Evolutionary conservation across 2,329 filamentous ascomycete genomes (phyloP), one percentile per base, ranked within the genome.

Genomic region (Fusarium devonianum): DNA sequence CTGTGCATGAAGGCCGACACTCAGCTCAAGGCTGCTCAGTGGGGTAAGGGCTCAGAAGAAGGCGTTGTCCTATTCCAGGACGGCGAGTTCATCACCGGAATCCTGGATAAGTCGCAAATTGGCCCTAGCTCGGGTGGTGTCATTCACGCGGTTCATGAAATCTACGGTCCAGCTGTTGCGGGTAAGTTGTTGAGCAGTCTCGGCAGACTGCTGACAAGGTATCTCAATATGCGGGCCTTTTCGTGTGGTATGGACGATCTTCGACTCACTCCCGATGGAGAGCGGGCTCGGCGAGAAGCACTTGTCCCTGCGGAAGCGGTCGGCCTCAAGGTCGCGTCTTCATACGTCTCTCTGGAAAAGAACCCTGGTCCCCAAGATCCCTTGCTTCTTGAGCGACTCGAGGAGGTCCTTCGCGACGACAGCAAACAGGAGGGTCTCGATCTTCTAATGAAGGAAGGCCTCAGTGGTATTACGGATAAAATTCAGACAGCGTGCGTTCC

Each of bases 231-330:
- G 86, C 84, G 92, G 40, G 94, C 93, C 2, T 97, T 97, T 71
- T 94, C 90, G 58, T 99, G 94, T 71, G 95, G 95, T 69, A 96
- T 99, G 73, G 93, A 99, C 66, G 95, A 99, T 78, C 79, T 99
- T 49, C 85, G 89, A 49, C 83, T 99, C 40, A 97, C 93, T 1
- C 78, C 82, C 2, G 78, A 89, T 55, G 93, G 94, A 42, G 92
- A 99, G 68, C 75, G 76, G 45, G 78, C 80, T 42, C 86, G 94
- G 30, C 83, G 81, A 59, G 77, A 88, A 58, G 85, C 86, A 55
- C 76, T 99, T 10, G 75, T 80, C 56, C 82, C 82, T 38, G 89
- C 91, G 1, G 75, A 85, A 28, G 75, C 72, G 3, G 82, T 93
- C 46, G 94, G 94, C 50, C 80, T 92, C 6, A 78, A 90, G 47